Conservation (phyloP, 1,284 basidiomycete genomes). For the Leucoagaricus sp. region DNA sequence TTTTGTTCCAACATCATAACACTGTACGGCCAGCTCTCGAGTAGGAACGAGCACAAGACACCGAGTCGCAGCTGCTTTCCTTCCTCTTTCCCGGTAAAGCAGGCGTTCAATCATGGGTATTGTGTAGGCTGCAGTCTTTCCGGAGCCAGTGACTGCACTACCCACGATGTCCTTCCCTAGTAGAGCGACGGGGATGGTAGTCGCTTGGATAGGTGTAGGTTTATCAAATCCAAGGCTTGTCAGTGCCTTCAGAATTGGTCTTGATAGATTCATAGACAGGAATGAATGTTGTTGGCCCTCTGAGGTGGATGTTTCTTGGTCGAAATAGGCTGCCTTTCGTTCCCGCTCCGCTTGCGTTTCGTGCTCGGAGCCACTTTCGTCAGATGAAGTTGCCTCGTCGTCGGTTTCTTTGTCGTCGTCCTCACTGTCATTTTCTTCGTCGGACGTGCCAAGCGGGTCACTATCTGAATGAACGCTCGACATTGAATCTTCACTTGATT, state of each 20-base stretch:
- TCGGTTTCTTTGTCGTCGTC: constrained; percentile 36
- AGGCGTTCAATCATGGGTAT: constrained; percentile 93
- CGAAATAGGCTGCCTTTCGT: constrained; percentile 86
- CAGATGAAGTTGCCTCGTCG: constrained; percentile 28
- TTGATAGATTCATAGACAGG: constrained; percentile 22
- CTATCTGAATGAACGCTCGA: constrained; percentile 27
- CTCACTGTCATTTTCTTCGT: constrained; percentile 30
- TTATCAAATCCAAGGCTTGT: constrained; percentile 79
- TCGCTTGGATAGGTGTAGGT: constrained; percentile 95
- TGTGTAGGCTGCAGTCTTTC: constrained; percentile 96
- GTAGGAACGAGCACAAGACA: constrained; percentile 94
- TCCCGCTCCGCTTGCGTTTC: constrained; percentile 76
- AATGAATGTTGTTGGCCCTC: constrained; percentile 17
- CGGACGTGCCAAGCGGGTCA: constrained; percentile 24
- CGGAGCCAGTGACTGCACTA: constrained; percentile 92
- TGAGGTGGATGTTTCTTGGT: constrained; percentile 46
- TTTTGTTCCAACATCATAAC: constrained; percentile 87
- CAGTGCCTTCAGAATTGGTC: constrained; percentile 39
- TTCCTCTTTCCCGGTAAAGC: constrained; percentile 85
- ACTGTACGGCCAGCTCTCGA: constrained; percentile 93
- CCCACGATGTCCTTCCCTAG: constrained; percentile 96
- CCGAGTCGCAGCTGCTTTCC: constrained; percentile 86
- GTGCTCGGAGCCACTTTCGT: constrained; percentile 54
- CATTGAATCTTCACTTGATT: constrained; percentile 26
- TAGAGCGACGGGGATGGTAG: constrained; percentile 90